Conservation (phyloP, 305 asterid species). For the Nicotiana rustica region DNA sequence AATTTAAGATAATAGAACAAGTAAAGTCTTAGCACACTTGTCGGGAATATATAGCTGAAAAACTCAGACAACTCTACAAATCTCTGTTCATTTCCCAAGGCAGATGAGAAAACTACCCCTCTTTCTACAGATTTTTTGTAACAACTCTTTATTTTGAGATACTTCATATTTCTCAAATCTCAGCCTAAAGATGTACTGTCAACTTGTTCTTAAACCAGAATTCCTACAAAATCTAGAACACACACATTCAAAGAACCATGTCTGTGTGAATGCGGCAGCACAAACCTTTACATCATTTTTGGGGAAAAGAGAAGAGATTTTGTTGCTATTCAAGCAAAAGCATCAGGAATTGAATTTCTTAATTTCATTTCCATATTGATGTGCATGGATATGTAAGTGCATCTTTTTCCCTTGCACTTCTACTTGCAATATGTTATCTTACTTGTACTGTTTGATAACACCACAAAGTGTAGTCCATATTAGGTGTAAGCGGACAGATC, state of each 20-base stretch:
- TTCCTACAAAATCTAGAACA: constrained; percentile 14
- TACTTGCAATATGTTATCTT: neutral
- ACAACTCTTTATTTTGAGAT: neutral
- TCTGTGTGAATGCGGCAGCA: neutral
- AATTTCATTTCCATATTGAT: neutral
- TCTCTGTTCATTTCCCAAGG: neutral
- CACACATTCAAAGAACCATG: neutral
- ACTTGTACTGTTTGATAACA: neutral
- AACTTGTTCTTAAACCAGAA: neutral
- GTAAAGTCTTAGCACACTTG: neutral
- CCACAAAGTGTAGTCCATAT: neutral
- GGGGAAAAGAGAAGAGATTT: neutral
- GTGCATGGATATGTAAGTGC: neutral
- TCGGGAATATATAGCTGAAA: neutral
- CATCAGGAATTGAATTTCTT: neutral
- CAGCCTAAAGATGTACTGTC: neutral
- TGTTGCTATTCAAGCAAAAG: neutral
- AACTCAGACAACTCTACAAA: constrained; percentile 6
- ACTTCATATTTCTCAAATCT: constrained; percentile 17
- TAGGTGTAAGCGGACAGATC: neutral
- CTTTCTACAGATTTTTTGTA: neutral
- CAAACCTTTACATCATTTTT: neutral
- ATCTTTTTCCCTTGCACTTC: constrained; percentile 6
- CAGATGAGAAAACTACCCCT: neutral
- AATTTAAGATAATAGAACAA: neutral